Evolutionary conservation across 73 alveolate species (phyloP).

Genomic region (Halteria grandinella): DNA sequence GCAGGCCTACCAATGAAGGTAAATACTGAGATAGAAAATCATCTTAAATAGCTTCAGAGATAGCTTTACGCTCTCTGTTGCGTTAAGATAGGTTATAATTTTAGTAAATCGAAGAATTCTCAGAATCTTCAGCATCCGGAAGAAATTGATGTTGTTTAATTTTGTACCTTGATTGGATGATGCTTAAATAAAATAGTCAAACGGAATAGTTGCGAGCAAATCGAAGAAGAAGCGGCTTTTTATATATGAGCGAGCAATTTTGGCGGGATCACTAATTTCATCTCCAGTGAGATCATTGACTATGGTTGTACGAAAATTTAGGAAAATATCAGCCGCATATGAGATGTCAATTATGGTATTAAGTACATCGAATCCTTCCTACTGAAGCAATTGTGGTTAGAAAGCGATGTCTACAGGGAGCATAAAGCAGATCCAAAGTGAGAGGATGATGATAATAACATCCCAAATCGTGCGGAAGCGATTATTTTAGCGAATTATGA

Average conservation of each 20-base stretch:
- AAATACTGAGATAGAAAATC: constrained; percentile 40
- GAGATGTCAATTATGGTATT: constrained; percentile 34
- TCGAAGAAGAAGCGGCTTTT: constrained; percentile 65
- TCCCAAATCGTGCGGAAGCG: too few relatives aligned
- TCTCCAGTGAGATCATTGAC: constrained; percentile 67
- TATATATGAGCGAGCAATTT: constrained; percentile 51
- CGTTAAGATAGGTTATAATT: constrained; percentile 52
- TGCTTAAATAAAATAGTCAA: constrained; percentile 34
- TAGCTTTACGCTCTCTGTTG: constrained; percentile 60
- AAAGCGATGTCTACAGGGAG: constrained; percentile 74
- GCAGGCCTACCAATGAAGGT: constrained; percentile 74
- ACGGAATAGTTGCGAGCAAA: constrained; percentile 66
- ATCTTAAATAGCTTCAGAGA: constrained; percentile 50
- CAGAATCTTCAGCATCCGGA: constrained; percentile 64
- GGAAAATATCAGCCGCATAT: constrained; percentile 52
- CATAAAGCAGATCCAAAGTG: too few relatives aligned
- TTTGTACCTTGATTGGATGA: too few relatives aligned
- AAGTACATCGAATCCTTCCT: constrained; percentile 20
- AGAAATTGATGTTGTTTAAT: constrained; percentile 14
- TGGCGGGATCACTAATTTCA: constrained; percentile 48
- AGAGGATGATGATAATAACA: too few relatives aligned
- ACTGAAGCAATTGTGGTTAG: constrained; percentile 45
- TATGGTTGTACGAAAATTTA: constrained; percentile 69
- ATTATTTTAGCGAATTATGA: too few relatives aligned
- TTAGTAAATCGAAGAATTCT: constrained; percentile 63